Evolutionary conservation across 805 yeast species (phyloP), one percentile per base, ranked within the genome.

Genomic region (Blastobotrys chiropterorum): DNA sequence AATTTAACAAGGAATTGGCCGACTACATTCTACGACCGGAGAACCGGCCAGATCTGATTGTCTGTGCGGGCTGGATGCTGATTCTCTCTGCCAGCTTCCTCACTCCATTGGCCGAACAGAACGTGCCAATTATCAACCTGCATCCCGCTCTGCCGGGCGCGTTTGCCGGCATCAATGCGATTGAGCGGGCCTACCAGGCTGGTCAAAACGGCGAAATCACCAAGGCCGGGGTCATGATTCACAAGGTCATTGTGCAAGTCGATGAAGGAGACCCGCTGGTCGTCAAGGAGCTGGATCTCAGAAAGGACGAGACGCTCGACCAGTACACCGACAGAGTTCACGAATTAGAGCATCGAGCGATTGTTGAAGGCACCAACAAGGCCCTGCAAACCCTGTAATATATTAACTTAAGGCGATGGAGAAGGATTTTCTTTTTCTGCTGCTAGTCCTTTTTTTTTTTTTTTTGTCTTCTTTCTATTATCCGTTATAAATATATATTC

Each of bases 1-100:
- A 71, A 53, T 94, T 88, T 75, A 92, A 94, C 67, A 65, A 68
- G 43, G 97, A 94, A 56, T 75, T 94, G 44, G 92, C 96, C 7
- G 71, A 78, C 47, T 62, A 84, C 20, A 80, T 94, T 19, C 66
- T 87, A 20, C 65, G 73, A 1, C 60, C 59, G 51, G 83, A 83
- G 3, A 55, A 66, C 38, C 76, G 76, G 58, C 98, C 98, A 3
- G 87, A 86, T 59, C 74, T 94, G 56, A 82, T 94, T 41, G 97
- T 94, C 3, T 94, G 99, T 71, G 99, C 99, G 3, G 99, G 99
- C 1, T 94, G 99, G 99, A 84, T 94, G 90, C 77, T 94, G 49
- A 94, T 94, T 53, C 74, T 94, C 54, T 86, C 97, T 1, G 82
- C 88, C 2, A 74, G 80, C 17, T 90, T 89, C 59, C 73, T 94